Base-by-base conservation (phyloP, 495 filamentous ascomycete genomes). In the Penicillium diatomitis region DNA sequence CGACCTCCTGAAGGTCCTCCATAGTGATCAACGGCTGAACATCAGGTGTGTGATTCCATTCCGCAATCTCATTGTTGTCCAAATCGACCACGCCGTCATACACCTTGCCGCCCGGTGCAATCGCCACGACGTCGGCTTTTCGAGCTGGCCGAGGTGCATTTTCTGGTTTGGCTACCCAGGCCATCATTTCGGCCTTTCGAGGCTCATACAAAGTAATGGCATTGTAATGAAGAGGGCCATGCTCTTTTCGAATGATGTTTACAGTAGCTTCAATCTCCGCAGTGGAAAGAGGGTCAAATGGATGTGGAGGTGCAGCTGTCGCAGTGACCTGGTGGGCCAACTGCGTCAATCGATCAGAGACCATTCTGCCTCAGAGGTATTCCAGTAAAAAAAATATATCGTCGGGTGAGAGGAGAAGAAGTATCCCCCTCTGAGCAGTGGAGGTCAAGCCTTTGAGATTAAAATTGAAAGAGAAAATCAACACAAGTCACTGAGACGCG, bases 1-100 rank as follows among this genome's bases (percentile, higher is more conserved):
- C 90, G n/a, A 95, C 90, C 38, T 84, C 75, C 62, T 90, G 84
- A 35, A 96, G 72, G 58, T 96, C 90, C 62, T 96, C 89, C 88
- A 96, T 94, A 1, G 88, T 95, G 60, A 96, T 95, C 55, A 95
- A 75, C 20, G 90, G 90, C 70, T 96, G 90, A 39, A 91, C 82
- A 32, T 86, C 86, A 20, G 86, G 81, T 3, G 87, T 78, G 36
- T 80, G 69, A 54, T 87, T 79, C 90, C 90, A 96, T 36, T 79
- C 69, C 4, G 82, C 58, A 48, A 96, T 79, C 65, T 83, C 84
- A 47, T 73, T 78, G 55, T 79, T 71, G n/a, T 80, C 67, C 46
- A 96, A 61, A 58, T 95, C 83, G 6, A 96, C 86, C 30, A 90
- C 64, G 1, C 87, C 90, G 69, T 96, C 90, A 48, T 86, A 95